These are phyloP conservation scores for Colletotrichum costaricense DNA, from an alignment of 2,329 filamentous ascomycete genomes.

Conservation along the genomic window DNA sequence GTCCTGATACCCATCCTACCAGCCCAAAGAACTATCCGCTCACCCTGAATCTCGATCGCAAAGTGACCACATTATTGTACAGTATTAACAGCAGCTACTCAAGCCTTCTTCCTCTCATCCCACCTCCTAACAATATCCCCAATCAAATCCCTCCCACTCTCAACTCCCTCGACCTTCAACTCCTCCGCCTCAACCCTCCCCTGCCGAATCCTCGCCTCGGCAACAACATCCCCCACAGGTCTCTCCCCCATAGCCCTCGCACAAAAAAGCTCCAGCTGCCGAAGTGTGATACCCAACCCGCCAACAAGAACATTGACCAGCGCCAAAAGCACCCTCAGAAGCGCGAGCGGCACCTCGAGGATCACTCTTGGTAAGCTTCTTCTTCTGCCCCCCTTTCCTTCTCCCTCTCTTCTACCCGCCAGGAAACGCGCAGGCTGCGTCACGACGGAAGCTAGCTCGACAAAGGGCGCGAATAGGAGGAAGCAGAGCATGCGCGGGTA, in stretches of 20 bases:
- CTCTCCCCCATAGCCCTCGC: constrained; percentile 27
- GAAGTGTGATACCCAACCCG: neutral
- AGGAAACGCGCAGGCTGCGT: neutral
- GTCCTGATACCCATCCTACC: neutral
- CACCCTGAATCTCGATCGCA: neutral
- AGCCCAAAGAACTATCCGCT: neutral
- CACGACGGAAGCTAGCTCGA: constrained; percentile 7
- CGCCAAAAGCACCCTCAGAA: neutral
- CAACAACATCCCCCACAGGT: constrained; percentile 15
- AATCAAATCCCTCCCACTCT: neutral
- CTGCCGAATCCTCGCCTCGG: constrained; percentile 20
- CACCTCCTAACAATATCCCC: constrained; percentile 18
- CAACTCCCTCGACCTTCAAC: neutral
- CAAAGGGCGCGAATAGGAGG: constrained; percentile 1
- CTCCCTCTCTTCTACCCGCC: neutral
- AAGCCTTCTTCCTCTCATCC: constrained; percentile 17
- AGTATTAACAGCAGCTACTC: neutral
- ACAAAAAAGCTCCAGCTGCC: neutral
- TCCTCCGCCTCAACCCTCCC: constrained; percentile 17
- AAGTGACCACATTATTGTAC: neutral
- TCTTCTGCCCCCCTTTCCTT: neutral
- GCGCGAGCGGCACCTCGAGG: neutral
- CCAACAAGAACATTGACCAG: constrained; percentile 13
- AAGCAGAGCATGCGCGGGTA: constrained; percentile 27
- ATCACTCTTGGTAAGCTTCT: neutral